Evolutionary conservation across 768 basidiomycete genomes (phyloP).

Genomic region (Boletus coccyginus): DNA sequence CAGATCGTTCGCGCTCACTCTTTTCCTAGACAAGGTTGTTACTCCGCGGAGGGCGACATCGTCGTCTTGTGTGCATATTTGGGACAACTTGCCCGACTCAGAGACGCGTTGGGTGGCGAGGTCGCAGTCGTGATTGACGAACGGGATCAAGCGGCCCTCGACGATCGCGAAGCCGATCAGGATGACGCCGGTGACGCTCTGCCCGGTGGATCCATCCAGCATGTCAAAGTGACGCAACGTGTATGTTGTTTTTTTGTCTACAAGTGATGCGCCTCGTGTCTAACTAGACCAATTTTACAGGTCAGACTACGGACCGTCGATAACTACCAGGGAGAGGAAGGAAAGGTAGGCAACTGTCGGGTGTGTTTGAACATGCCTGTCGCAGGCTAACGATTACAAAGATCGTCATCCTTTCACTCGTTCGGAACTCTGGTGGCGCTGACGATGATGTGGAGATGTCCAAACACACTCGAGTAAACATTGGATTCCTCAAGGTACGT

Average conservation of each 20-base stretch:
- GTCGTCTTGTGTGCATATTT: slow-evolving; percentile 55
- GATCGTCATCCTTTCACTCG: slow-evolving; percentile 72
- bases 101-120: slow-evolving; percentile 40
- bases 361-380: background rate
- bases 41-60: slow-evolving; percentile 46
- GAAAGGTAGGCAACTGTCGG: slow-evolving; percentile 36
- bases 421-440: slow-evolving; percentile 61
- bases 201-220: slow-evolving; percentile 33
- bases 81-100: slow-evolving; percentile 46
- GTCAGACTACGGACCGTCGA: slow-evolving; percentile 73
- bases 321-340: slow-evolving; percentile 77
- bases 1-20: background rate
- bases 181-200: slow-evolving; percentile 33
- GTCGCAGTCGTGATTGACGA: slow-evolving; percentile 70
- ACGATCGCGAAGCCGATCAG: slow-evolving; percentile 43
- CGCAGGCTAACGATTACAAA: slow-evolving; percentile 21
- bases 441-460: slow-evolving; percentile 32
- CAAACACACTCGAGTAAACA: slow-evolving; percentile 34
- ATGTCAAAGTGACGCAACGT: slow-evolving; percentile 49
- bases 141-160: slow-evolving; percentile 60
- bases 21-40: slow-evolving; percentile 44
- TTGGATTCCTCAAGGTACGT: slow-evolving; percentile 72
- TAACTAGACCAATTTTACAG: slow-evolving; percentile 31
- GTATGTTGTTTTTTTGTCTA: slow-evolving; percentile 34
- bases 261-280: background rate